Evolutionary conservation across 768 basidiomycete species (phyloP).

Genomic region (Pleurotus eryngii): DNA sequence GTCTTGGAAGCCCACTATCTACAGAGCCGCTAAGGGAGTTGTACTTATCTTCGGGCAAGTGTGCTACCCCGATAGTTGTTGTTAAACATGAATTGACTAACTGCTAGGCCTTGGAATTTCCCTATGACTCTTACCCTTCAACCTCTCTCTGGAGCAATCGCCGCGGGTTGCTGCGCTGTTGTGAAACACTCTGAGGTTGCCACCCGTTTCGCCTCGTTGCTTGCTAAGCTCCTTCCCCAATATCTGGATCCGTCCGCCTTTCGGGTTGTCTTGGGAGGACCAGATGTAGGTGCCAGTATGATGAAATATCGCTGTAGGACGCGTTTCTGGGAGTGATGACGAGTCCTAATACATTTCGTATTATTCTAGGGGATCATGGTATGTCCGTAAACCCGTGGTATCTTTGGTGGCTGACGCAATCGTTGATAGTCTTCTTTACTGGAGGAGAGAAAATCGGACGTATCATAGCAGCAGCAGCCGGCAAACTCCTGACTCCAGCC

Average conservation of each 20-base stretch:
- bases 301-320: too few species aligned
- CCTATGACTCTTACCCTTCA: slow-evolving; percentile 44
- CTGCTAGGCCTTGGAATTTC: slow-evolving; percentile 65
- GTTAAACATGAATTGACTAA: neutral
- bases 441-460: slow-evolving; percentile 38
- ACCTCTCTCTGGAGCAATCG: slow-evolving; percentile 67
- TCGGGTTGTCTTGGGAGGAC: slow-evolving; percentile 54
- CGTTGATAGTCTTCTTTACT: slow-evolving; percentile 13
- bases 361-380: slow-evolving; percentile 25
- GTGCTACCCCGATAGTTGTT: slow-evolving; percentile 10
- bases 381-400: neutral
- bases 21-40: slow-evolving; percentile 59
- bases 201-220: slow-evolving; percentile 43
- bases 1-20: slow-evolving; percentile 49
- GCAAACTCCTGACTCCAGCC: slow-evolving; percentile 49
- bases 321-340: too few species aligned
- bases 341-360: too few species aligned
- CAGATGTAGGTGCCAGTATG: slow-evolving; percentile 14
- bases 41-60: slow-evolving; percentile 58
- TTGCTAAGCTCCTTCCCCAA: slow-evolving; percentile 53
- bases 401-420: neutral
- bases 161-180: slow-evolving; percentile 65
- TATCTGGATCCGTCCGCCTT: slow-evolving; percentile 47
- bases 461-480: slow-evolving; percentile 50
- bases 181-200: slow-evolving; percentile 67